Base-by-base conservation (phyloP, 352 stramenopile genomes). In the Pythium pyrilobum region DNA sequence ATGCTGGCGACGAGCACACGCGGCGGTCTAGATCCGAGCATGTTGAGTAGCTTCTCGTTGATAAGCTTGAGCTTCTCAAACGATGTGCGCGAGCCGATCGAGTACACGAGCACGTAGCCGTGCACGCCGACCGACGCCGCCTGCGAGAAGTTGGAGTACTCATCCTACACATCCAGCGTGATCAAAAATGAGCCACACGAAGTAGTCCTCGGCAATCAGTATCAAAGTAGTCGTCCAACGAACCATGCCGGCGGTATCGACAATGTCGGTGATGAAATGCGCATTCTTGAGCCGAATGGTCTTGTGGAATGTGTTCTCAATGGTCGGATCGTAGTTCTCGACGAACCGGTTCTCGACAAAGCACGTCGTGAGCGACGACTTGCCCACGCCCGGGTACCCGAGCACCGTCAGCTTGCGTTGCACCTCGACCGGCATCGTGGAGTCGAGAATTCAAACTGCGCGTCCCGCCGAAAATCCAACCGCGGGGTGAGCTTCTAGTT, bases 251-350 rank as follows among this genome's bases (percentile, higher is more conserved):
- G 95, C 95, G n/a, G 92, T 98, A 67, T 98, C 95, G 59, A 98
- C 92, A 64, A 98, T 98, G 65, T 98, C 95, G 23, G 92, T 98
- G 29, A 95, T 85, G 56, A 98, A 98, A 70, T 98, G 89, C 20
- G 96, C 95, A 64, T 97, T 97, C n/a, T 87, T 76, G 74, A 98
- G 97, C 32, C 91, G 85, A 48, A 98, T 97, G 9, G 87, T 98
- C 77, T 98, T 98, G 75, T 97, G 88, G 62, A 97, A 96, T 25
- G 91, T 98, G 69, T 96, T 97, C 71, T 98, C 95, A 63, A 98
- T 98, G 6, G 95, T 98, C 40, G 95, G 92, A 69, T 98, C 92
- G 64, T 98, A 98, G 67, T 92, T 95, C 61, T 91, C 80, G 29
- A 93, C 72, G 59, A 95, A 96, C 34, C 82, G 77, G 59, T 94